phyloP scores from a whole-genome alignment of 2,329 filamentous ascomycete species.

The Bisporella sp. region DNA sequence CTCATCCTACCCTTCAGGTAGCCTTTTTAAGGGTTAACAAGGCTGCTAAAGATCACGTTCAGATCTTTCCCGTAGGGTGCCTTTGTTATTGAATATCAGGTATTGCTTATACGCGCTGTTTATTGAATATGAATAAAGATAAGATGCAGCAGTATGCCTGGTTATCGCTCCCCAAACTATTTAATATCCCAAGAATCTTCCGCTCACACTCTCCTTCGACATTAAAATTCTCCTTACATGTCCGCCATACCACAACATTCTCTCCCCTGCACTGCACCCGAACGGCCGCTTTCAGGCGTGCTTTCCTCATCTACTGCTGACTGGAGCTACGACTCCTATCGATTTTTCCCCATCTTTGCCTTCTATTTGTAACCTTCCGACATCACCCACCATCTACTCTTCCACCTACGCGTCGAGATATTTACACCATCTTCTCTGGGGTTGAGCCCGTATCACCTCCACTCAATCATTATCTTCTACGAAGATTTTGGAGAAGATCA shows the following conservation, averaged over 20 bases:
- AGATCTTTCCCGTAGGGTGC: no score
- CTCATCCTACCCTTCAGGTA: no score
- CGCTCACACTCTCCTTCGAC: not conserved
- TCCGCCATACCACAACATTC: not conserved
- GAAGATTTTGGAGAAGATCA: constrained; percentile 5
- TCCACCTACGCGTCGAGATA: constrained; percentile 24
- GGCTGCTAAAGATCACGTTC: no score
- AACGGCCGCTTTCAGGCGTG: constrained; percentile 10
- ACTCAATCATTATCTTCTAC: constrained; percentile 8
- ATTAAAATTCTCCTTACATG: not conserved
- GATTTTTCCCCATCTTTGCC: constrained; percentile 19
- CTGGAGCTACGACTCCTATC: constrained; percentile 26
- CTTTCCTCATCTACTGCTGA: constrained; percentile 23
- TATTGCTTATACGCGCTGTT: no score
- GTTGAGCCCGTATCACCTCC: constrained; percentile 11
- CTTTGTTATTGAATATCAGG: no score
- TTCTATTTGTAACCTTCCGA: not conserved
- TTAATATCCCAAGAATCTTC: no score
- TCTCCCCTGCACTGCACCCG: no score
- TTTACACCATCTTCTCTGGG: constrained; percentile 23
- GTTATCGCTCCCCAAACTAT: no score
- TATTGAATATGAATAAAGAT: no score
- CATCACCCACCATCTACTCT: constrained; percentile 13
- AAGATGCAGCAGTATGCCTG: no score
- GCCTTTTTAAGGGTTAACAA: no score